These are phyloP conservation scores for Puccinia brachypodii DNA, from an alignment of 1,284 basidiomycete genomes.

Conservation along the genomic window DNA sequence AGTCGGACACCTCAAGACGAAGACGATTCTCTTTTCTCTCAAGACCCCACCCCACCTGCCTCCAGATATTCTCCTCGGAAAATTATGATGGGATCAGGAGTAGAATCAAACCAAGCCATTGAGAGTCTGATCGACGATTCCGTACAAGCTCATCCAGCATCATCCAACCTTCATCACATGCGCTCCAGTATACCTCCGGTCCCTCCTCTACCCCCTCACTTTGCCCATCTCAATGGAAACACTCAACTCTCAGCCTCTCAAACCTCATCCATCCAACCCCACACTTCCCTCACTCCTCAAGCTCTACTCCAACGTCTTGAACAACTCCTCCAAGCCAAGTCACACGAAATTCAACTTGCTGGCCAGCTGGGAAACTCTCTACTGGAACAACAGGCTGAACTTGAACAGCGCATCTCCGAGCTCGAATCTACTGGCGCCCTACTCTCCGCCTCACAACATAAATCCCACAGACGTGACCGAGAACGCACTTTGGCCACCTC, in stretches of 20 bases:
- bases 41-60: not conserved
- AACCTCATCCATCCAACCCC: not conserved
- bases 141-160: not conserved
- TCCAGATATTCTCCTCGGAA: not conserved
- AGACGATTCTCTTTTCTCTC: constrained; percentile 13
- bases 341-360: constrained; percentile 82
- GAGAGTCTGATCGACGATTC: not conserved
- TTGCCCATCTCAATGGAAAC: constrained; percentile 37
- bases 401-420: constrained; percentile 78
- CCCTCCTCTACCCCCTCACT: constrained; percentile 42
- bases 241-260: not conserved
- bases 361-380: constrained; percentile 86
- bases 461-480: constrained; percentile 18
- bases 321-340: constrained; percentile 77
- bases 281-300: constrained; percentile 37
- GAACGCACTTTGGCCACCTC: constrained; percentile 7
- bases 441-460: constrained; percentile 28
- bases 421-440: constrained; percentile 62
- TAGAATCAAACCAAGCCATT: not conserved
- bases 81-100: not conserved
- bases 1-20: not conserved
- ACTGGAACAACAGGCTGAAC: constrained; percentile 82
- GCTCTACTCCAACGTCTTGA: constrained; percentile 64
- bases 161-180: not conserved
- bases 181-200: constrained; percentile 38